These are phyloP conservation scores for Gymnopilus junonius DNA, from an alignment of 768 basidiomycete genomes.

Conservation along the genomic window DNA sequence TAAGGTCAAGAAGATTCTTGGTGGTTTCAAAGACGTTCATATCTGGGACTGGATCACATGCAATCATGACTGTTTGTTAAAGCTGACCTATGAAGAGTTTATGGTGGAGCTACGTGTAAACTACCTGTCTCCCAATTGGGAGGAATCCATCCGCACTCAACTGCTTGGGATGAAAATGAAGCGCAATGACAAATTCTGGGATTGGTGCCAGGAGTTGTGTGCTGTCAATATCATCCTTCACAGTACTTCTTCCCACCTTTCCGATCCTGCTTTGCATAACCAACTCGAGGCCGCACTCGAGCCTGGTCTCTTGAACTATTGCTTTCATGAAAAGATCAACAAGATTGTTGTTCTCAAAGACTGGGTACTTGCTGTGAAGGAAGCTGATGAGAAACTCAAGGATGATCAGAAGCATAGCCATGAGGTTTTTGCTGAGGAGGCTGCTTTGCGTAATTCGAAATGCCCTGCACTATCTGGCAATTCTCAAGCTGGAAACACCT, in stretches of 20 bases:
- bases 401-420: neutral
- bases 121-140: slow-evolving; percentile 23
- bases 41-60: no score
- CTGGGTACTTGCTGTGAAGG: no score
- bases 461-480: neutral
- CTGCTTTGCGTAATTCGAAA: neutral
- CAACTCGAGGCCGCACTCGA: slow-evolving; percentile 23
- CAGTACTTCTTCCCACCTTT: slow-evolving; percentile 10
- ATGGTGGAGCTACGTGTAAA: slow-evolving; percentile 7
- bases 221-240: slow-evolving; percentile 18
- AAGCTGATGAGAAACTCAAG: no score
- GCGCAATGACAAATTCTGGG: slow-evolving; percentile 11
- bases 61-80: no score
- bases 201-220: slow-evolving; percentile 9
- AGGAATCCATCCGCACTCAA: neutral
- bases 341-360: neutral
- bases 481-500: neutral
- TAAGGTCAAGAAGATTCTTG: no score
- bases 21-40: no score
- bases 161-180: slow-evolving; percentile 3
- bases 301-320: slow-evolving; percentile 2
- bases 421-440: neutral
- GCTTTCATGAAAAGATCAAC: slow-evolving; percentile 3
- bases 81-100: no score
- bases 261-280: neutral